Conservation (phyloP, 352 stramenopile species). For the Thraustochytrium sp. region DNA sequence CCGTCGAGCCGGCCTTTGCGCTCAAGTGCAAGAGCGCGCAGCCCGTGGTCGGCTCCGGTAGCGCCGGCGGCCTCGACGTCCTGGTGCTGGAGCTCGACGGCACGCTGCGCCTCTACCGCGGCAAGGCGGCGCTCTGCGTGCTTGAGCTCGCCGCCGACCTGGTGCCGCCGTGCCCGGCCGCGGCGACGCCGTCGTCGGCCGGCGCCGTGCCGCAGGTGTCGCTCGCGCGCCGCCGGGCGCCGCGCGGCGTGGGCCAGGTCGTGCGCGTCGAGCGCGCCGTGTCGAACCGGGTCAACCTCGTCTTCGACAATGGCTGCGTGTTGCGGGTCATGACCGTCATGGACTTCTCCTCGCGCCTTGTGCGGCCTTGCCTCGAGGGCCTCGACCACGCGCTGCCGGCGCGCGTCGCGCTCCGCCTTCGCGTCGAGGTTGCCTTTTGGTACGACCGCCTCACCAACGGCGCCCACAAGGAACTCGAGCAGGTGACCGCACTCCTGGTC, state of each 20-base stretch:
- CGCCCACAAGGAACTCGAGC: neutral
- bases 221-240: neutral
- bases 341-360: slow-evolving; percentile 10
- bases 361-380: slow-evolving; percentile 16
- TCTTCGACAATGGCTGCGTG: neutral
- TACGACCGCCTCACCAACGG: neutral
- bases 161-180: neutral
- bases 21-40: neutral
- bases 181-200: too few relatives aligned
- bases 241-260: neutral
- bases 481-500: neutral
- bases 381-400: slow-evolving; percentile 13
- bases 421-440: slow-evolving; percentile 21
- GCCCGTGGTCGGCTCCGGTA: neutral
- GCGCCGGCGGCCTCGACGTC: neutral
- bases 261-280: neutral
- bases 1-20: neutral
- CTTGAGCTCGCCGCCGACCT: neutral
- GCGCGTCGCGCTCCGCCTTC: neutral
- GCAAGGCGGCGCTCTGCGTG: neutral
- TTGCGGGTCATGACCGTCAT: slow-evolving; percentile 19
- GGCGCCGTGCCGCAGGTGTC: too few relatives aligned
- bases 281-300: slow-evolving; percentile 32
- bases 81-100: neutral
- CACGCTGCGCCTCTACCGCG: neutral